Base-by-base conservation (phyloP, 139 green algal species). In the Pleodorina starrii region DNA sequence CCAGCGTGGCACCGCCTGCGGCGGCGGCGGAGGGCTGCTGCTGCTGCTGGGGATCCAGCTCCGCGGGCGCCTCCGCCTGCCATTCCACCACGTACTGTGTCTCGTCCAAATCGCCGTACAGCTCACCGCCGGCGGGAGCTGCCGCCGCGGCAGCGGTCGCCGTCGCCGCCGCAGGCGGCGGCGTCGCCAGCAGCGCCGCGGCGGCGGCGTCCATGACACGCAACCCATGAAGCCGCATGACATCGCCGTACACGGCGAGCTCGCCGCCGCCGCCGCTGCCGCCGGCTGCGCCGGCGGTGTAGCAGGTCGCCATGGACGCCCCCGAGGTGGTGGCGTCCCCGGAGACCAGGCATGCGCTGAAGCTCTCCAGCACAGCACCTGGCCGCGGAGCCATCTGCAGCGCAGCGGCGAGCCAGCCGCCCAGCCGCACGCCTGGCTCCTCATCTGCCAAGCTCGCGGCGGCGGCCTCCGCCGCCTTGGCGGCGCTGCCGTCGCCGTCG, bases 71-170 rank as follows among this genome's bases (percentile, higher is more conserved):
- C 5, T 77, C 60, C 19, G 81, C 81, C 14, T 48, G 81, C 60
- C 81, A 77, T 32, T 87, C 81, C 29, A 78, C 81, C 29, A 77
- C 16, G n/a, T 68, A 77, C 16, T 63, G 60, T 36, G 5, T 23
- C 46, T 48, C 43, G 27, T 69, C 40, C 10, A 59, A 12, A 0
- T 63, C 59, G 16, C 3, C 81, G 1, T 85, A 17, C n/a, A 4
- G 11, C 29, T 32, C 32, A 1, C 16, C 51, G 36, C 14, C 23
- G 51, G 17, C 50, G 16, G 36, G 21, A 19, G 12, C 48, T 14
- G 1, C 48, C 1, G 51, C 48, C 0, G 48, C n/a, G 19, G 32
- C 1, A 6, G 36, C 16, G 11, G 74, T 29, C 5, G 74, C 32
- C 42, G 5, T 54, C 9, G 14, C 46, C 29, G 73, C 42, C 38